Percentiles rank a stretch among this genome's conserved stretches.
phyloP scores from a whole-genome alignment of 495 filamentous ascomycete genomes.

The Talaromyces borbonicus region DNA sequence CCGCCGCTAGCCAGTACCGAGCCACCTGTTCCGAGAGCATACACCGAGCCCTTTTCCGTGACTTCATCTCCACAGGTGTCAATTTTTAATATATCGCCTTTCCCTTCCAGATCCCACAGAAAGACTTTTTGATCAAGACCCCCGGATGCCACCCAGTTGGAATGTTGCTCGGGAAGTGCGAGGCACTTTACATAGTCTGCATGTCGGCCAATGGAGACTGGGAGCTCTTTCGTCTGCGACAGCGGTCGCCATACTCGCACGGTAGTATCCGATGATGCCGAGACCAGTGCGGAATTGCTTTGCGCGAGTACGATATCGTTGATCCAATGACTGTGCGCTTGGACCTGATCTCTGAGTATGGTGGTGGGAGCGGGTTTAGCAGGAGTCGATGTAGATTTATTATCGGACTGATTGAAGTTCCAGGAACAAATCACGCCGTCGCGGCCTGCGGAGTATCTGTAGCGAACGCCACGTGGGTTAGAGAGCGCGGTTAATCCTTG shows the following conservation, averaged over 20 bases:
- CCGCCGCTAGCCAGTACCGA: constrained; percentile 84
- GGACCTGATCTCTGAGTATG: constrained; percentile 79
- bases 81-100: constrained; percentile 75
- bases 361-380: constrained; percentile 36
- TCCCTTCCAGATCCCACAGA: constrained; percentile 86
- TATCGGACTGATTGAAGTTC: constrained; percentile 56
- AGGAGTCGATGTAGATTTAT: constrained; percentile 25
- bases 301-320: constrained; percentile 89
- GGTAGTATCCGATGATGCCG: constrained; percentile 89
- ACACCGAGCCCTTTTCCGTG: constrained; percentile 87
- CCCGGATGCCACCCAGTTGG: constrained; percentile 92
- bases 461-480: neutral
- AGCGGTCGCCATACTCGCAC: constrained; percentile 94
- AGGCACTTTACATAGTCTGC: constrained; percentile 94
- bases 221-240: constrained; percentile 52
- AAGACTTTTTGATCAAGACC: constrained; percentile 86
- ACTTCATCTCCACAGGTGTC: constrained; percentile 69
- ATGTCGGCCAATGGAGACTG: constrained; percentile 83
- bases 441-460: constrained; percentile 87
- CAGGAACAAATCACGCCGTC: constrained; percentile 95
- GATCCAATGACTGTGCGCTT: constrained; percentile 97
- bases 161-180: constrained; percentile 59
- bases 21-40: constrained; percentile 68
- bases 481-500: neutral
- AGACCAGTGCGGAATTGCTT: constrained; percentile 75